Percentiles rank a stretch among this genome's conserved stretches.
Evolutionary conservation across 805 yeast genomes (phyloP).

Genomic region (Candida oleophila): DNA sequence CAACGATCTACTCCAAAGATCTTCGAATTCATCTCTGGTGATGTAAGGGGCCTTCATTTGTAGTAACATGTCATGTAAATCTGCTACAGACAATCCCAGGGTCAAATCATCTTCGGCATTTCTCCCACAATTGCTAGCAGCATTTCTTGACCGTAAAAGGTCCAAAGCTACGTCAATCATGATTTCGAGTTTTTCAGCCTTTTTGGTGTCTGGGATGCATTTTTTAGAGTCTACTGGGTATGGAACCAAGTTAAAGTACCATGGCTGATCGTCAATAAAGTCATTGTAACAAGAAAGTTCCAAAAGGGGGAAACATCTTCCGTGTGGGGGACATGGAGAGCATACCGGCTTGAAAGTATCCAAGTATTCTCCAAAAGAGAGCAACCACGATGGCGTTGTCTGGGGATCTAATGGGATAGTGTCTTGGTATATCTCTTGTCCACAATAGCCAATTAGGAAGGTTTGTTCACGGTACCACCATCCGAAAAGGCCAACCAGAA

Average conservation of each 20-base stretch:
- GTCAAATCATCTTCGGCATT: constrained; percentile 38
- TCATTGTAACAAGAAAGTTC: constrained; percentile 71
- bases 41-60: constrained; percentile 46
- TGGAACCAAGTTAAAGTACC: constrained; percentile 55
- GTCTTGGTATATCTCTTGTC: constrained; percentile 50
- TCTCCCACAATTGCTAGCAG: constrained; percentile 59
- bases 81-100: constrained; percentile 51
- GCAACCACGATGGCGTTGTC: constrained; percentile 27
- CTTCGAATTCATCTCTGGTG: constrained; percentile 66
- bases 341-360: constrained; percentile 60
- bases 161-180: constrained; percentile 67
- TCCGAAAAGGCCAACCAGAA: constrained; percentile 38
- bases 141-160: constrained; percentile 66
- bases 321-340: constrained; percentile 77
- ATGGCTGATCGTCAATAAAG: constrained; percentile 50
- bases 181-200: constrained; percentile 62
- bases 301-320: constrained; percentile 64
- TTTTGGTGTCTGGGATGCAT: constrained; percentile 75
- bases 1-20: constrained; percentile 68
- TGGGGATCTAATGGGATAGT: constrained; percentile 32
- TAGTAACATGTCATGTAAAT: constrained; percentile 52
- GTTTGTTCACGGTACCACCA: constrained; percentile 68
- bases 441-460: constrained; percentile 71
- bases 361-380: constrained; percentile 42
- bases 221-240: constrained; percentile 40